These are phyloP conservation scores for Xylariaceae sp. DNA, from an alignment of 2,329 filamentous ascomycete species.

Conservation along the genomic window DNA sequence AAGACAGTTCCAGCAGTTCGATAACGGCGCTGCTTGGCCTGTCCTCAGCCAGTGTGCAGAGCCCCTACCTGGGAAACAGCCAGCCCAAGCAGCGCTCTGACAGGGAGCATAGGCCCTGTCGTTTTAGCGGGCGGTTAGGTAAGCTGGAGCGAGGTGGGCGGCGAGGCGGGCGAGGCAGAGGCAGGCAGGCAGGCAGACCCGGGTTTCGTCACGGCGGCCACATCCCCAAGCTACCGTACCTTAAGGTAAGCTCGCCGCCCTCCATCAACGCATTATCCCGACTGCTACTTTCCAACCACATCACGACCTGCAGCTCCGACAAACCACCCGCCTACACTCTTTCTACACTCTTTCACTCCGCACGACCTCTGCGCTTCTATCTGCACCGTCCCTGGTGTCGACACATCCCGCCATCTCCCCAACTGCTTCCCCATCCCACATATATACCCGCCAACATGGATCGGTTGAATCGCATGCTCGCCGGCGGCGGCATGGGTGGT, in stretches of 20 bases:
- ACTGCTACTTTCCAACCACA: not conserved
- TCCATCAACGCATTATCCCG: not conserved
- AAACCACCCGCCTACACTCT: not conserved
- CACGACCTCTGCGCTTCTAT: not conserved
- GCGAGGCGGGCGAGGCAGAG: too few species aligned
- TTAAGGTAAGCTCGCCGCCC: slow-evolving; percentile 1
- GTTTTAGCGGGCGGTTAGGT: not conserved
- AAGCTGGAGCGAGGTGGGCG: slow-evolving; percentile 8
- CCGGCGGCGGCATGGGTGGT: slow-evolving; percentile 65
- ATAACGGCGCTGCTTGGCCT: too few species aligned
- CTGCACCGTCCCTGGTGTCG: not conserved
- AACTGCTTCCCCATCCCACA: not conserved
- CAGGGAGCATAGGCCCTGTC: too few species aligned
- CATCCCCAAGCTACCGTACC: too few species aligned
- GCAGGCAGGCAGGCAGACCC: slow-evolving; percentile 15
- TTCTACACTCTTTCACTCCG: not conserved
- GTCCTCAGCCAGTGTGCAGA: too few species aligned
- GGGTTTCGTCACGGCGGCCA: slow-evolving; percentile 18
- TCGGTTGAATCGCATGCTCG: slow-evolving; percentile 84
- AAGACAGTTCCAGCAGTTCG: too few species aligned
- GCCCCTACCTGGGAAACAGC: too few species aligned
- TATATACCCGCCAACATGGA: slow-evolving; percentile 63
- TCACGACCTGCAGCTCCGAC: not conserved
- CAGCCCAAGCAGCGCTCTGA: too few species aligned
- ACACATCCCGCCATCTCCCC: not conserved